A percentile compares a stretch with the other conserved stretches of the same genome.
Conservation (phyloP, 2,329 filamentous ascomycete species). For the Trichoderma koningiopsis region DNA sequence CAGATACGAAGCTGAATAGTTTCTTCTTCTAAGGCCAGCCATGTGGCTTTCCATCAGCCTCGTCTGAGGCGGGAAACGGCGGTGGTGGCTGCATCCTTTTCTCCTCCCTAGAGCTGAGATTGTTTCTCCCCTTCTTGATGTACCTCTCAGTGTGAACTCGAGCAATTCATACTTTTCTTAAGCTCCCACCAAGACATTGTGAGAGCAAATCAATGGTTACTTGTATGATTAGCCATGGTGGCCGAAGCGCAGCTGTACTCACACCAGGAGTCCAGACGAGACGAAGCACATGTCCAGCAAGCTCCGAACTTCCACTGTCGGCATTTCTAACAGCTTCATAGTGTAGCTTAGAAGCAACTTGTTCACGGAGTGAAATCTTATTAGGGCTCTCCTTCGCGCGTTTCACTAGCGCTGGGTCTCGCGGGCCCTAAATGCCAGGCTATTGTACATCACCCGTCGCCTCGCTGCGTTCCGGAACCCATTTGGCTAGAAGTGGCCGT, state of each 20-base stretch:
- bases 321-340: not conserved
- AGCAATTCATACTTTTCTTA: not conserved
- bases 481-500: not conserved
- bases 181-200: not conserved
- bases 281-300: not conserved
- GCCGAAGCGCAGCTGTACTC: not conserved
- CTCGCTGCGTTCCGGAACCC: not conserved
- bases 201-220: not conserved
- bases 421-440: constrained; percentile 9
- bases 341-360: not conserved
- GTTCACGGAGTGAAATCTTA: not conserved
- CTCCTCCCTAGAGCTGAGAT: not conserved
- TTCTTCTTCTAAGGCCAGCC: not conserved
- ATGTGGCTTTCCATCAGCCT: not conserved
- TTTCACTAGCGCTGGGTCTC: constrained; percentile 13
- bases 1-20: not conserved
- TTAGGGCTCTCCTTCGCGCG: not conserved
- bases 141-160: not conserved
- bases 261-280: not conserved
- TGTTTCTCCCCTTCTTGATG: not conserved
- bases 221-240: not conserved
- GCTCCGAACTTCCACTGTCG: not conserved
- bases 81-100: not conserved
- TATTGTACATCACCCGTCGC: constrained; percentile 17
- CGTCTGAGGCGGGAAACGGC: not conserved